Percentiles rank a stretch among this genome's conserved stretches.
These are phyloP conservation scores for Plasmopara halstedii DNA, from an alignment of 352 stramenopile species.

Conservation along the genomic window DNA sequence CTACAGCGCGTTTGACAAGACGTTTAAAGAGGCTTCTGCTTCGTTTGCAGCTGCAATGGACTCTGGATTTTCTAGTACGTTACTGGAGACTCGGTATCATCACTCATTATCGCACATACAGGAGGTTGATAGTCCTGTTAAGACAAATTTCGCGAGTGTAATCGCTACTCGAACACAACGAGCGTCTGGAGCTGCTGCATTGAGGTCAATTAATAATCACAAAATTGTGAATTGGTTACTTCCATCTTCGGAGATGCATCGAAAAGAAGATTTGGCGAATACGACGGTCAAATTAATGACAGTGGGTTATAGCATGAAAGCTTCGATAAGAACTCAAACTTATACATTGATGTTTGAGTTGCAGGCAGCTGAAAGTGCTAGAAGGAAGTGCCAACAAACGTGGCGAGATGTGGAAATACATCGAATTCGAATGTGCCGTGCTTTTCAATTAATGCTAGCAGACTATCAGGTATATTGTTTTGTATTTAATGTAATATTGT, in stretches of 20 bases:
- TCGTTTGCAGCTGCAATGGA: conserved; percentile 69
- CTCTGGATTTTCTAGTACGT: conserved; percentile 58
- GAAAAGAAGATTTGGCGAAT: conserved; percentile 59
- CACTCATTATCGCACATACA: conserved; percentile 36
- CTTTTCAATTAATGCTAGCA: conserved; percentile 59
- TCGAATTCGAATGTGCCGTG: conserved; percentile 58
- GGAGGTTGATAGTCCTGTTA: conserved; percentile 8
- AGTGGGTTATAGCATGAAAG: conserved; percentile 19
- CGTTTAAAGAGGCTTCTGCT: conserved; percentile 51
- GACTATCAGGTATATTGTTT: conserved; percentile 58
- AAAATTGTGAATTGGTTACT: conserved; percentile 80
- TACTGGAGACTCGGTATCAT: conserved; percentile 65
- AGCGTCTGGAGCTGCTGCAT: conserved; percentile 3
- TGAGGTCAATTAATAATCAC: conserved; percentile 47
- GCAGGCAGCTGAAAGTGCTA: conserved; percentile 52
- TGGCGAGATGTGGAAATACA: conserved; percentile 60
- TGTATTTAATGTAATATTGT: background rate
- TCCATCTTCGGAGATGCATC: conserved; percentile 51
- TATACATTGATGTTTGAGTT: background rate
- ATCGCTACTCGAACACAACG: conserved; percentile 4
- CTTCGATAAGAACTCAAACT: background rate
- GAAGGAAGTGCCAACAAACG: conserved; percentile 51
- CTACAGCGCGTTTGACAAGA: conserved; percentile 61
- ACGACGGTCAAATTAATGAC: conserved; percentile 52
- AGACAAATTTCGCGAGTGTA: conserved; percentile 2